phyloP scores from a whole-genome alignment of 345 rosid species.

The Anastatica hierochuntica region DNA sequence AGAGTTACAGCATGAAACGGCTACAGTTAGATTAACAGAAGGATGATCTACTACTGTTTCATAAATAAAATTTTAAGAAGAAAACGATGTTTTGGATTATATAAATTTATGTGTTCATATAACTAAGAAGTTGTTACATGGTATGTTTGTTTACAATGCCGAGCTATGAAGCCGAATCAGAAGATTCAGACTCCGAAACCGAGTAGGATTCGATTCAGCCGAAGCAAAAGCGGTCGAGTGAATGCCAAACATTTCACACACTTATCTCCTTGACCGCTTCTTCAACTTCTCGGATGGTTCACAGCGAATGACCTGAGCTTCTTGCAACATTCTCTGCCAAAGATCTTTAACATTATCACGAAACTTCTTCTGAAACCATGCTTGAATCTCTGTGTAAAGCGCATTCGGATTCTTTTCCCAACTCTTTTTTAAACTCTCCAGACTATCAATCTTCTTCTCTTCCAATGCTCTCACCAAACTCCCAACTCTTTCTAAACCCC shows the following conservation, averaged over 20 bases:
- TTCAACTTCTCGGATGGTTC: conserved; percentile 24
- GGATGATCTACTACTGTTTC: too few relatives aligned
- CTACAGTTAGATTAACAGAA: too few relatives aligned
- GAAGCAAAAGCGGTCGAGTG: too few relatives aligned
- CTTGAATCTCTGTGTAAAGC: conserved; percentile 42
- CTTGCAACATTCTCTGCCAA: conserved; percentile 52
- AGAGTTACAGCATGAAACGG: too few relatives aligned
- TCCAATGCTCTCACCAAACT: conserved; percentile 44
- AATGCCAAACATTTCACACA: not conserved
- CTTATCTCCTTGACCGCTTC: not conserved
- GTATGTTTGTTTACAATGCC: too few relatives aligned
- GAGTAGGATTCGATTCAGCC: too few relatives aligned
- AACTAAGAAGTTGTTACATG: too few relatives aligned
- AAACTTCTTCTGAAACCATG: conserved; percentile 66
- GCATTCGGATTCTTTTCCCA: conserved; percentile 45
- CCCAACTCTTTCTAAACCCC: conserved; percentile 56
- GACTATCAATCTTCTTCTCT: conserved; percentile 35
- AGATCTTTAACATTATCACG: conserved; percentile 35
- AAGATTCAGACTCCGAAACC: too few relatives aligned
- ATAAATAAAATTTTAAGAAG: too few relatives aligned
- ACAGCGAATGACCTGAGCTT: conserved; percentile 30
- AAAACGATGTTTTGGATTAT: too few relatives aligned
- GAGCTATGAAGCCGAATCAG: too few relatives aligned
- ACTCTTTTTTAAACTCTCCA: conserved; percentile 34
- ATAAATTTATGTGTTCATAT: too few relatives aligned